Conservation (phyloP, 495 filamentous ascomycete species). For the Gamarada debralockiae region DNA sequence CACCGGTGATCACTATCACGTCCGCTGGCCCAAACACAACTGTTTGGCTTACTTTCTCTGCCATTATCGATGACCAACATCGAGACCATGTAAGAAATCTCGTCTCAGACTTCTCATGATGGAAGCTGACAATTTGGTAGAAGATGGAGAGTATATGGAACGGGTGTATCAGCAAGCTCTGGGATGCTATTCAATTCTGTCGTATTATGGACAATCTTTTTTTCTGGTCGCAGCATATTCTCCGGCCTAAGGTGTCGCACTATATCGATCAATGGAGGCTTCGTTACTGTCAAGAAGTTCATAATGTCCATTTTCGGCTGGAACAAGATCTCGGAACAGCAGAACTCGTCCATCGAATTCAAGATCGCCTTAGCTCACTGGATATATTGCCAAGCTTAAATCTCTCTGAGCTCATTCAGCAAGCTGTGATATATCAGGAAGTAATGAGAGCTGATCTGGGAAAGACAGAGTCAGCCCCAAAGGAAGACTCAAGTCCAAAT, state of each 20-base stretch:
- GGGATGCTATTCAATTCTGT: constrained; percentile 19
- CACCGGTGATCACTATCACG: constrained; percentile 19
- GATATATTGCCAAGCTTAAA: neutral
- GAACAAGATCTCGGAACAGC: constrained; percentile 4
- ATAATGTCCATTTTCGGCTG: neutral
- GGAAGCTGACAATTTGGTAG: constrained; percentile 1
- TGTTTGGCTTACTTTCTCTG: constrained; percentile 16
- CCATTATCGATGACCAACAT: constrained; percentile 7
- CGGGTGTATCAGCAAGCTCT: constrained; percentile 12
- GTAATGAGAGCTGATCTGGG: neutral
- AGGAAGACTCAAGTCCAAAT: neutral
- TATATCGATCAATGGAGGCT: constrained; percentile 19
- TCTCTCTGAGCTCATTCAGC: constrained; percentile 10
- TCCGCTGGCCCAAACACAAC: constrained; percentile 4
- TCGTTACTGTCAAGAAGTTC: neutral
- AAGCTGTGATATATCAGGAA: constrained; percentile 11
- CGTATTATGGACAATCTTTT: constrained; percentile 20
- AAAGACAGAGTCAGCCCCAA: neutral
- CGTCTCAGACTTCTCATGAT: neutral
- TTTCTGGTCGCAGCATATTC: constrained; percentile 12
- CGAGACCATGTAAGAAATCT: constrained; percentile 11
- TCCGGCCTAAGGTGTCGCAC: constrained; percentile 11
- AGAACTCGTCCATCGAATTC: constrained; percentile 6
- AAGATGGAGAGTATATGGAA: constrained; percentile 9
- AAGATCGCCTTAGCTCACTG: constrained; percentile 9